A percentile compares a stretch with the other conserved stretches of the same genome.
Conservation (phyloP, 495 filamentous ascomycete genomes). For the Trichocladium uniseriatum region DNA sequence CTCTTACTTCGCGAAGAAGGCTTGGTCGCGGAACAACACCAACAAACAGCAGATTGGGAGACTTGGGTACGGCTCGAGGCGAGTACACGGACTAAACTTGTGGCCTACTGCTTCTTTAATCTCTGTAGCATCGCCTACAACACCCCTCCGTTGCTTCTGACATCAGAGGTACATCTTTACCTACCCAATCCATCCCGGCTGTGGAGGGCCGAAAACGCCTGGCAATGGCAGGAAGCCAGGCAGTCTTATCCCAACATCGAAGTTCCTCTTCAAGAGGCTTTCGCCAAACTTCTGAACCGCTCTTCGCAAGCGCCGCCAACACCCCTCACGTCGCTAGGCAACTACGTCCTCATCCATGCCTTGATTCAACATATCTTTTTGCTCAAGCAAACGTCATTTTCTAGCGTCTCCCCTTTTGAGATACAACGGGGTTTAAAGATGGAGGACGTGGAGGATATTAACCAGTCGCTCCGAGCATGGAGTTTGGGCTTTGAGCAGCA, state of each 20-base stretch:
- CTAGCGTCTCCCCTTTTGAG: conserved; percentile 35
- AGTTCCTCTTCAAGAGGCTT: conserved; percentile 42
- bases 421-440: conserved; percentile 38
- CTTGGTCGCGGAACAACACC: conserved; percentile 33
- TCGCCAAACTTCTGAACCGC: conserved; percentile 39
- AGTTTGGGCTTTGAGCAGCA: conserved; percentile 53
- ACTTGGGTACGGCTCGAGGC: conserved; percentile 50
- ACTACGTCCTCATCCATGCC: conserved; percentile 59
- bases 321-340: conserved; percentile 52
- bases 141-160: conserved; percentile 48
- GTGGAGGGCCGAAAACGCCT: conserved; percentile 44
- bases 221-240: conserved; percentile 42
- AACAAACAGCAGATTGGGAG: conserved; percentile 41
- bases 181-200: conserved; percentile 47
- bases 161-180: conserved; percentile 52
- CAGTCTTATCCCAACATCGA: conserved; percentile 35
- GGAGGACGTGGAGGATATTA: conserved; percentile 47
- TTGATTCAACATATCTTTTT: conserved; percentile 62
- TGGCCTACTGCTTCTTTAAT: conserved; percentile 51
- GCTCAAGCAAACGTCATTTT: conserved; percentile 49
- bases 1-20: conserved; percentile 47
- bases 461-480: conserved; percentile 54
- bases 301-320: conserved; percentile 39
- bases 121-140: conserved; percentile 51
- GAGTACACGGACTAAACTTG: conserved; percentile 46